These are phyloP conservation scores for Phytophthora fragariae DNA, from an alignment of 352 stramenopile species.

Conservation along the genomic window DNA sequence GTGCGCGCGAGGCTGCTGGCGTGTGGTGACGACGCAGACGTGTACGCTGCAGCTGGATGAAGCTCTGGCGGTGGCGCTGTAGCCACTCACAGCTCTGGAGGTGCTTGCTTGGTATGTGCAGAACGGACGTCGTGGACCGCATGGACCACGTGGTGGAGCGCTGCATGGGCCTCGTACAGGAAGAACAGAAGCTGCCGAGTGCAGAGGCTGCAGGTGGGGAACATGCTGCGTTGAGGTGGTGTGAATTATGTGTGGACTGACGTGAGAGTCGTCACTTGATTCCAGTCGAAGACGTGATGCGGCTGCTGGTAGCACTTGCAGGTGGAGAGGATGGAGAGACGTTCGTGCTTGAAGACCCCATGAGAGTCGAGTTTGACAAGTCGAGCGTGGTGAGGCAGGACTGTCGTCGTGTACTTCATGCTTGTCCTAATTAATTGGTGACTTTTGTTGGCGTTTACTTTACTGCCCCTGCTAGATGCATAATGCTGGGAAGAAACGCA, in stretches of 20 bases:
- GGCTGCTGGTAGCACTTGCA: constrained; percentile 62
- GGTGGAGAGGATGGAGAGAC: constrained; percentile 62
- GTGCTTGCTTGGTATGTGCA: constrained; percentile 16
- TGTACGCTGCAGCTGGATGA: constrained; percentile 28
- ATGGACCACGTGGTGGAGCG: constrained; percentile 48
- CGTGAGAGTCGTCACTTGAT: not conserved
- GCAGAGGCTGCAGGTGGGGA: constrained; percentile 10
- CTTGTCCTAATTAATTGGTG: not conserved
- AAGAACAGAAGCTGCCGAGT: constrained; percentile 21
- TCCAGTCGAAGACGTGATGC: constrained; percentile 47
- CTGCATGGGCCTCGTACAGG: constrained; percentile 34
- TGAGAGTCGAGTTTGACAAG: constrained; percentile 33
- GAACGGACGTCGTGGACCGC: constrained; percentile 39
- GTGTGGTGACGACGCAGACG: constrained; percentile 19
- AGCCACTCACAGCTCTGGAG: not conserved
- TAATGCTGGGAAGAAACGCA: constrained; percentile 30
- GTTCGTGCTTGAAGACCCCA: constrained; percentile 68
- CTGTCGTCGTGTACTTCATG: not conserved
- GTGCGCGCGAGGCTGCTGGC: constrained; percentile 35
- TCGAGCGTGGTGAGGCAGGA: not conserved
- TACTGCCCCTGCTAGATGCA: not conserved
- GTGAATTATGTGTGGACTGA: not conserved
- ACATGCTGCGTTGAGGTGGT: not conserved
- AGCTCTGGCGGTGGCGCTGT: not conserved
- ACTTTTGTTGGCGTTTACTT: constrained; percentile 4